phyloP scores from a whole-genome alignment of 345 rosid genomes.

The Ricinus communis region DNA sequence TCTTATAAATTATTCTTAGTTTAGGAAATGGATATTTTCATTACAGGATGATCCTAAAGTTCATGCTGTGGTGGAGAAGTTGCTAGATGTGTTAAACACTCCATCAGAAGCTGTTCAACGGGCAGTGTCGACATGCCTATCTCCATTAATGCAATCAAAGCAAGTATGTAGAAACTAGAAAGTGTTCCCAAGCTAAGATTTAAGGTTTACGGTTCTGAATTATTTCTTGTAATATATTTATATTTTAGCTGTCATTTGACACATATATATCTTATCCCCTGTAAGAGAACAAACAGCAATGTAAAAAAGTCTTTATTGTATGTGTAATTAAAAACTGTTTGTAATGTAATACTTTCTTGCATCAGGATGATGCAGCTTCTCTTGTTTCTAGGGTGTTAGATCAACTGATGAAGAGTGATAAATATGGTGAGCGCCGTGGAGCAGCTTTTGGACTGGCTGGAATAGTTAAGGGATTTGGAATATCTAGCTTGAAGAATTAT shows the following conservation, averaged over 20 bases:
- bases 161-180: conserved; percentile 53
- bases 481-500: conserved; percentile 78
- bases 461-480: conserved; percentile 86
- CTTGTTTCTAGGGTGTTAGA: conserved; percentile 76
- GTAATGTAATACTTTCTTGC: conserved; percentile 18
- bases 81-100: conserved; percentile 92
- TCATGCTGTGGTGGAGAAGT: conserved; percentile 83
- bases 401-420: conserved; percentile 84
- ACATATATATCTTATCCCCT: neutral
- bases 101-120: conserved; percentile 99
- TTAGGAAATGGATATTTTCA: conserved; percentile 5
- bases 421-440: conserved; percentile 97
- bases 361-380: conserved; percentile 70
- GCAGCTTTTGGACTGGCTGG: conserved; percentile 99
- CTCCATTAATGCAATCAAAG: conserved; percentile 84
- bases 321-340: neutral
- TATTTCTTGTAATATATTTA: conserved; percentile 1
- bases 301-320: neutral
- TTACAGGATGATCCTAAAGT: conserved; percentile 96
- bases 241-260: neutral
- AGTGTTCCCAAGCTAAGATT: conserved; percentile 8
- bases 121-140: conserved; percentile 84
- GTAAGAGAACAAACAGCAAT: neutral
- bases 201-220: neutral
- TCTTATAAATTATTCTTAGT: neutral